These are phyloP conservation scores for Penicillium atrosanguineum DNA, from an alignment of 495 filamentous ascomycete genomes.

Conservation along the genomic window DNA sequence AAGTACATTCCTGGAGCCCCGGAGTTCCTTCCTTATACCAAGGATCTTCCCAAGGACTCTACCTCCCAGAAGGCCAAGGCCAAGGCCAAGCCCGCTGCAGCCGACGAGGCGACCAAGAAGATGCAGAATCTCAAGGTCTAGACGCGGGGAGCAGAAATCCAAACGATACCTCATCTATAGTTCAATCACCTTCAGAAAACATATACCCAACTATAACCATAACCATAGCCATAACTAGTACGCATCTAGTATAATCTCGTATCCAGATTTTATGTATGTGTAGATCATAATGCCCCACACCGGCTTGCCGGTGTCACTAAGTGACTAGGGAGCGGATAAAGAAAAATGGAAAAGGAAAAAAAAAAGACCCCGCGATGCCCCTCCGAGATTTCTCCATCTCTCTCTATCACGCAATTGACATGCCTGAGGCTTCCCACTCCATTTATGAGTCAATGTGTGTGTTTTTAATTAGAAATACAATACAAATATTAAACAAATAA, in stretches of 20 bases:
- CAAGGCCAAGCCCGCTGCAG: constrained; percentile 29
- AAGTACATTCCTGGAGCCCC: constrained; percentile 91
- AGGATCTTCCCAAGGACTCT: constrained; percentile 73
- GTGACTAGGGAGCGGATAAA: background rate
- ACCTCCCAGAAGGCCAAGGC: constrained; percentile 59
- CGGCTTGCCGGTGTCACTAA: background rate
- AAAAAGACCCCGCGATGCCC: constrained; percentile 18
- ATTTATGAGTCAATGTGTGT: background rate
- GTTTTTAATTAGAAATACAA: background rate
- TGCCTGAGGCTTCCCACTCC: background rate
- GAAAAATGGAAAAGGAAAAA: constrained; percentile 14
- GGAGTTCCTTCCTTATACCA: constrained; percentile 83
- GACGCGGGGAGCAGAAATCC: background rate
- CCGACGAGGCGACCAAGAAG: constrained; percentile 39
- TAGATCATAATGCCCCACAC: background rate
- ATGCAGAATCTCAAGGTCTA: constrained; percentile 41
- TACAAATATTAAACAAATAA: too few relatives aligned
- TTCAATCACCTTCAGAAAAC: background rate
- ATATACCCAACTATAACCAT: background rate
- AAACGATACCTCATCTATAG: constrained; percentile 4
- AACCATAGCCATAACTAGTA: background rate
- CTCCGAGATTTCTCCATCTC: constrained; percentile 5
- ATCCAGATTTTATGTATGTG: background rate
- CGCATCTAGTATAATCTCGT: too few relatives aligned
- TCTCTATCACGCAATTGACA: background rate